Evolutionary conservation across 164 flowering plant species (phyloP), one percentile per base, ranked within the genome.

Genomic region (Umbilicus rupestris): DNA sequence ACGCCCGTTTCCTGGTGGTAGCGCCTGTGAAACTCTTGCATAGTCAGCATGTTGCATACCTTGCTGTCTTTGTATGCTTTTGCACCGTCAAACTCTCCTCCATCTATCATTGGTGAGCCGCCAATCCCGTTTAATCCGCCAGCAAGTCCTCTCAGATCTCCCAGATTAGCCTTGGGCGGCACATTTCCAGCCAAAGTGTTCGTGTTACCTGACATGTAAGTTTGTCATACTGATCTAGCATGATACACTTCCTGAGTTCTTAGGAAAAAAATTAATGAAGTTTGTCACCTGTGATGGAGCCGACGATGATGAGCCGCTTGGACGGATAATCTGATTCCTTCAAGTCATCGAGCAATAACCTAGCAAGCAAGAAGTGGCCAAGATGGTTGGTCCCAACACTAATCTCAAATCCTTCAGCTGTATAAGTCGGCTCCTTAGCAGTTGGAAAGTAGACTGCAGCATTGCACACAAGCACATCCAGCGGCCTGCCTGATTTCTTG

Each of bases 381-480:
- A 94, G 88, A 70, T 94, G 98, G 78, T 94, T 94, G 20, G 95
- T 94, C 20, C 91, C 97, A 15, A 90, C 95, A 52, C 98, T 94
- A 28, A 94, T 78, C 66, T 94, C 98, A 70, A 94, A 94, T 1
- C 98, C 97, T 24, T 94, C 97, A 35, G 97, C 98, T 10, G 90
- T 86, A 69, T 74, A 93, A 19, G 87, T 77, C n/a, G 98, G 96
- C 71, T 93, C 95, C 73, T 85, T 93, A 19, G 97, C 98, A 46
- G 98, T 93, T 17, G 98, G 98, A 66, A 71, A 72, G 75, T 93
- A 93, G 37, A 93, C 88, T 22, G 98, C 98, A 22, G 98, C 98
- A 79, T 93, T 93, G 83, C 96, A 90, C 10, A 93, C 98, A 31
- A 93, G 77, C 35, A 84, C 96, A 73, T 93, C 98, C 22, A 93